These are phyloP conservation scores for Metarhizium brunneum DNA, from an alignment of 2,329 filamentous ascomycete genomes.

Conservation along the genomic window DNA sequence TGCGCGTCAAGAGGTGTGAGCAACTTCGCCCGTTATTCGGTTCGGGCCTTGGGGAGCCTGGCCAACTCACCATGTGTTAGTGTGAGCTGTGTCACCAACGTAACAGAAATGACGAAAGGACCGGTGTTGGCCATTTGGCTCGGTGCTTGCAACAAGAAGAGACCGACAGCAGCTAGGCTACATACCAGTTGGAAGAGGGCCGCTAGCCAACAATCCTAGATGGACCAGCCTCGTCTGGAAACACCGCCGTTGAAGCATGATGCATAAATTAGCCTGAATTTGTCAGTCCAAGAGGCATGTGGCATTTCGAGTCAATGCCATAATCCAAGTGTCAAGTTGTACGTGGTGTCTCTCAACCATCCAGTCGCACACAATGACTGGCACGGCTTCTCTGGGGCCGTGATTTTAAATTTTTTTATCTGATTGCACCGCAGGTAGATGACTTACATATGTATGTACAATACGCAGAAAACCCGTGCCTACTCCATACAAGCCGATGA, in stretches of 20 bases:
- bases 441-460: background rate
- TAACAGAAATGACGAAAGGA: background rate
- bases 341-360: background rate
- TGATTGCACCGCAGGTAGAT: background rate
- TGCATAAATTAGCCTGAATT: slow-evolving; percentile 1
- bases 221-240: slow-evolving; percentile 4
- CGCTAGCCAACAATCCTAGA: background rate
- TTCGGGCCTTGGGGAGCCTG: slow-evolving; percentile 3
- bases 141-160: background rate
- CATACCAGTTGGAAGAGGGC: background rate
- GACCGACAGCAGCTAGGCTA: background rate
- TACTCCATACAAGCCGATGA: background rate
- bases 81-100: slow-evolving; percentile 1
- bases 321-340: background rate
- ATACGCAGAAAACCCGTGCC: background rate
- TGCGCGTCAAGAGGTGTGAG: slow-evolving; percentile 5
- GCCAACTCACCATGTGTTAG: background rate
- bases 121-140: background rate
- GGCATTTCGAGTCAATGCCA: background rate
- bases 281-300: background rate
- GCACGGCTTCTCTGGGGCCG: background rate
- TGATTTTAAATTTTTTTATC: background rate
- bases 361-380: background rate
- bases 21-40: slow-evolving; percentile 1
- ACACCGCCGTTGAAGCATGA: background rate